A percentile compares a stretch with the other conserved stretches of the same genome.
phyloP scores from a whole-genome alignment of 108 stramenopile species.

The Aurantiochytrium sp. region DNA sequence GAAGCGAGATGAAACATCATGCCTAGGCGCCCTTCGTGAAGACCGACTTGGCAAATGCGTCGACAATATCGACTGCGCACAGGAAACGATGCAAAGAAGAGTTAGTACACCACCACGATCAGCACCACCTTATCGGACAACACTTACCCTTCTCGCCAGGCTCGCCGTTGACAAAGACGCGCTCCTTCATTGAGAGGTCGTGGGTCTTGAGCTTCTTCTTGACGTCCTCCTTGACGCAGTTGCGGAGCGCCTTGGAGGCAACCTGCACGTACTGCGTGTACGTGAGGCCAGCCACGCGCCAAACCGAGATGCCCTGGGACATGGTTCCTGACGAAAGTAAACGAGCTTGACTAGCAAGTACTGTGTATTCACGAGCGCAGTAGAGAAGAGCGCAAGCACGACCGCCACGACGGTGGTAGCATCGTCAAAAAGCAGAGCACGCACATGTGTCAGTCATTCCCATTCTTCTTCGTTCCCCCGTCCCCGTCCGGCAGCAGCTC shows the following conservation, averaged over 20 bases:
- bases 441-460: too few relatives aligned
- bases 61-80: neutral
- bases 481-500: too few relatives aligned
- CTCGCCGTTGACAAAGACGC: neutral
- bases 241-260: neutral
- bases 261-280: slow-evolving; percentile 1
- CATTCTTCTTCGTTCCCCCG: too few relatives aligned
- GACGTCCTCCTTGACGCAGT: slow-evolving; percentile 20
- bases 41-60: neutral
- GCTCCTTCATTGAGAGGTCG: slow-evolving; percentile 24
- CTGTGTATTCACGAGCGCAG: too few relatives aligned
- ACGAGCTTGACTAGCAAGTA: too few relatives aligned
- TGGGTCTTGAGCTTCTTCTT: neutral
- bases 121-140: too few relatives aligned
- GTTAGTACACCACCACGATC: neutral
- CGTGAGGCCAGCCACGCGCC: slow-evolving; percentile 24
- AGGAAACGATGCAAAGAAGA: neutral
- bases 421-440: too few relatives aligned
- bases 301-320: neutral
- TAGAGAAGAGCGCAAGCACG: too few relatives aligned
- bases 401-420: too few relatives aligned
- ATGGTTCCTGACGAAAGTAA: too few relatives aligned
- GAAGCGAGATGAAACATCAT: too few relatives aligned
- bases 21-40: neutral
- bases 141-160: slow-evolving; percentile 11